Percentiles rank a stretch among this genome's conserved stretches.
Conservation (phyloP, 495 filamentous ascomycete genomes). For the Melanomma pulvis-pyrius region DNA sequence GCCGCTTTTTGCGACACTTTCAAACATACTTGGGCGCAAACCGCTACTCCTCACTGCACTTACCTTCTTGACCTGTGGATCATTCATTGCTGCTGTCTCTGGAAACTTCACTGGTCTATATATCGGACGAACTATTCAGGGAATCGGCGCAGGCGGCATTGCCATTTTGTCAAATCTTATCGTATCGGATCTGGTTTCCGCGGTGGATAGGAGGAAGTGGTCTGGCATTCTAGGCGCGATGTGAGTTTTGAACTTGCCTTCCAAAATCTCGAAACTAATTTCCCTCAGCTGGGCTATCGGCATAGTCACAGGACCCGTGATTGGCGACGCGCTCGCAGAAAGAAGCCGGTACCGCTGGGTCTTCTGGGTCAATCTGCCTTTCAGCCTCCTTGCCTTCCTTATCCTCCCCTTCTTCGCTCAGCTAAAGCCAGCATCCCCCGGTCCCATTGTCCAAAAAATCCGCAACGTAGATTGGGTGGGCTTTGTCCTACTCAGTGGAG, state of each 20-base stretch:
- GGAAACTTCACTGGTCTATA: conserved; percentile 63
- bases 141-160: conserved; percentile 72
- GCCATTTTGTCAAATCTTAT: conserved; percentile 64
- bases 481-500: conserved; percentile 50
- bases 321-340: conserved; percentile 47
- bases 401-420: conserved; percentile 54
- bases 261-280: background rate
- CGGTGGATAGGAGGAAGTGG: conserved; percentile 51
- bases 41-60: conserved; percentile 54
- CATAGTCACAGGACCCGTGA: conserved; percentile 64
- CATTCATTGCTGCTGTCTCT: conserved; percentile 61
- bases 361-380: conserved; percentile 60
- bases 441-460: conserved; percentile 29
- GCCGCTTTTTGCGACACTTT: conserved; percentile 44
- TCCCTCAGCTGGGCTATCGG: conserved; percentile 55
- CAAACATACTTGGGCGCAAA: conserved; percentile 53
- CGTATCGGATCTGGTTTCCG: conserved; percentile 63
- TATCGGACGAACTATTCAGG: conserved; percentile 67
- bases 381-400: conserved; percentile 50
- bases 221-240: conserved; percentile 45
- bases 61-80: conserved; percentile 59
- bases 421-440: conserved; percentile 44
- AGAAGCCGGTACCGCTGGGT: conserved; percentile 43
- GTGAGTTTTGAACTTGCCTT: conserved; percentile 9
- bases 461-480: conserved; percentile 48